These are phyloP conservation scores for Aspergillus hortae DNA, from an alignment of 2,329 filamentous ascomycete species.

Conservation along the genomic window DNA sequence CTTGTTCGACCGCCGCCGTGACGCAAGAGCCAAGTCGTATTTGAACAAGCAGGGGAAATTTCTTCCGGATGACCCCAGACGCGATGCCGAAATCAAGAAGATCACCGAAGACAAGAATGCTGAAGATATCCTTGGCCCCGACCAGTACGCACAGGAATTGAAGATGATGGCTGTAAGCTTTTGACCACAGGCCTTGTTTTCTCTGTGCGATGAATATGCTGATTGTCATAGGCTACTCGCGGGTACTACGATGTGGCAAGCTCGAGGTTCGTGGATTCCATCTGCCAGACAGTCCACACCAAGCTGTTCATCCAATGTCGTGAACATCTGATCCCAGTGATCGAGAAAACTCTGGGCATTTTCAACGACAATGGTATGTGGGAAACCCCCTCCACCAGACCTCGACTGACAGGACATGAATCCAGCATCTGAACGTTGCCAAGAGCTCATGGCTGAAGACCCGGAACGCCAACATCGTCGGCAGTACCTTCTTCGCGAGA, in stretches of 20 bases:
- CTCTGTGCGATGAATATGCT: background rate
- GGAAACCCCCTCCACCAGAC: background rate
- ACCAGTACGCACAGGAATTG: conserved; percentile 35
- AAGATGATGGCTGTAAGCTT: conserved; percentile 41
- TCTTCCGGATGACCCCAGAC: conserved; percentile 17
- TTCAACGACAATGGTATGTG: conserved; percentile 28
- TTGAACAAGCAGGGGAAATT: conserved; percentile 11
- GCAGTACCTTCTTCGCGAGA: conserved; percentile 26
- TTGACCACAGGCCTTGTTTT: background rate
- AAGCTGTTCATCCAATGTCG: conserved; percentile 36
- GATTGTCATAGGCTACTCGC: conserved; percentile 27
- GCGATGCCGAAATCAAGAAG: conserved; percentile 20
- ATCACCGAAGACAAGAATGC: conserved; percentile 13
- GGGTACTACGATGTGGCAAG: conserved; percentile 41
- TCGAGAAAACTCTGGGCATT: conserved; percentile 30
- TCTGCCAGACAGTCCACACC: conserved; percentile 35
- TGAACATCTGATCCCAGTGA: conserved; percentile 25
- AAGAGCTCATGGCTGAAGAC: conserved; percentile 37
- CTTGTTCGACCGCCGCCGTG: conserved; percentile 17
- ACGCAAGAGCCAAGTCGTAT: conserved; percentile 15
- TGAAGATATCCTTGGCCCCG: conserved; percentile 25
- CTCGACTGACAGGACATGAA: background rate
- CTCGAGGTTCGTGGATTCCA: conserved; percentile 35
- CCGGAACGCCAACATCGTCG: conserved; percentile 32
- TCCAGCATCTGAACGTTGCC: conserved; percentile 31